phyloP scores from a whole-genome alignment of 768 basidiomycete genomes.

The Serendipita sp. region DNA sequence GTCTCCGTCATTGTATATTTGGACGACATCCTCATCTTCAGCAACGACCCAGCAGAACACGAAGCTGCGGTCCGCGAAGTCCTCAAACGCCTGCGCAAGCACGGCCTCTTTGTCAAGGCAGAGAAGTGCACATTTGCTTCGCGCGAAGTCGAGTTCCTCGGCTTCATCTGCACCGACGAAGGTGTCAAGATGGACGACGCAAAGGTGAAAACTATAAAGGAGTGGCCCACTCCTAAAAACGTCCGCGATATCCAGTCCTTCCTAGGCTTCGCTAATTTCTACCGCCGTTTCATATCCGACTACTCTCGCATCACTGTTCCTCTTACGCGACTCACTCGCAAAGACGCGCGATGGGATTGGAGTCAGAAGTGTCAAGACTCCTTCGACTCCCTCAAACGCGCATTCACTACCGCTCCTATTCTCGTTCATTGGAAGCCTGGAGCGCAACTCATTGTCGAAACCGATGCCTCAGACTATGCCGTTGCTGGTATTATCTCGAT shows the following conservation, averaged over 20 bases:
- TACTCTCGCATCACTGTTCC: slow-evolving; percentile 23
- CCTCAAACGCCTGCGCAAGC: slow-evolving; percentile 20
- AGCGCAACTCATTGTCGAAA: slow-evolving; percentile 12
- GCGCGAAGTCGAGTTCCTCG: slow-evolving; percentile 16
- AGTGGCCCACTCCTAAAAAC: slow-evolving; percentile 20
- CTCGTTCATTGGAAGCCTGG: slow-evolving; percentile 22
- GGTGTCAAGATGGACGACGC: slow-evolving; percentile 20
- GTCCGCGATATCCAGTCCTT: slow-evolving; percentile 21
- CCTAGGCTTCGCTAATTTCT: slow-evolving; percentile 24
- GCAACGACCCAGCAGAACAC: slow-evolving; percentile 22
- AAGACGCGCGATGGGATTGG: slow-evolving; percentile 17
- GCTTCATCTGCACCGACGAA: slow-evolving; percentile 7
- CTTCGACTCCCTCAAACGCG: slow-evolving; percentile 21
- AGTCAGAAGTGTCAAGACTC: slow-evolving; percentile 10
- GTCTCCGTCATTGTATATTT: slow-evolving; percentile 28
- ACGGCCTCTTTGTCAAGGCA: slow-evolving; percentile 22
- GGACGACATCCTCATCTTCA: slow-evolving; percentile 33
- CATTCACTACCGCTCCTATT: slow-evolving; percentile 19
- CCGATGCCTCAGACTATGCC: slow-evolving; percentile 22
- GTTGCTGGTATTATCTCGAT: slow-evolving; percentile 18
- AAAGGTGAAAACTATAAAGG: slow-evolving; percentile 20
- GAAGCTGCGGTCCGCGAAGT: slow-evolving; percentile 21
- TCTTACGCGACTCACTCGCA: slow-evolving; percentile 19
- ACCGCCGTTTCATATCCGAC: slow-evolving; percentile 20
- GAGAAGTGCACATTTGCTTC: slow-evolving; percentile 19